Conservation (phyloP, 768 basidiomycete species). For the Ramaria sp. region DNA sequence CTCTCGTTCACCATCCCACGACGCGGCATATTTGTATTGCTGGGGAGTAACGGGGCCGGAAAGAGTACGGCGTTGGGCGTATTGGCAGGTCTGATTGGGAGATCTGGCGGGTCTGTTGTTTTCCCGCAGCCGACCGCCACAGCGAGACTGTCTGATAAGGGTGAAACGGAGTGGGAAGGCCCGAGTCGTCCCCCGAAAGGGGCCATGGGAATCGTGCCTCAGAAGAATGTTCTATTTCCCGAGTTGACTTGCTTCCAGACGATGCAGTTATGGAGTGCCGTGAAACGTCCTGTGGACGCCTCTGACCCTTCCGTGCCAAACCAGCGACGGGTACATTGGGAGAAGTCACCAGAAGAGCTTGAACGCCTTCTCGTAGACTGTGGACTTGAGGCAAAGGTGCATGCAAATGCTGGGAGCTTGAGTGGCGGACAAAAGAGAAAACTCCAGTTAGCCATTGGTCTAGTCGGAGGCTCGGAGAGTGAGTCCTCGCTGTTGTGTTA, state of each 20-base stretch:
- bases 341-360: conserved; percentile 42
- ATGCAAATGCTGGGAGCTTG: conserved; percentile 53
- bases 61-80: conserved; percentile 67
- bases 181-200: conserved; percentile 26
- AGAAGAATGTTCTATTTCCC: conserved; percentile 75
- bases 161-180: conserved; percentile 35
- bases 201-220: conserved; percentile 65
- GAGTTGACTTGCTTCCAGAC: conserved; percentile 69
- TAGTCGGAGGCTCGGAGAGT: conserved; percentile 69
- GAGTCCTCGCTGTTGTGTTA: conserved; percentile 11
- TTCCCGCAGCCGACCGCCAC: conserved; percentile 14
- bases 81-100: conserved; percentile 49
- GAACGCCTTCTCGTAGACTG: conserved; percentile 62
- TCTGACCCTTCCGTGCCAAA: conserved; percentile 19
- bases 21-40: conserved; percentile 63
- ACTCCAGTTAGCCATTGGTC: conserved; percentile 70
- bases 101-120: conserved; percentile 45
- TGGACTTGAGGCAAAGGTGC: conserved; percentile 59
- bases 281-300: conserved; percentile 42
- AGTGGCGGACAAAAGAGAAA: conserved; percentile 80
- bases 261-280: conserved; percentile 57
- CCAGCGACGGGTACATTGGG: conserved; percentile 2
- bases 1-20: conserved; percentile 62
- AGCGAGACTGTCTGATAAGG: conserved; percentile 4
- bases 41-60: conserved; percentile 71